Evolutionary conservation across 352 stramenopile species (phyloP).

Genomic region (Phytophthora fragariae): DNA sequence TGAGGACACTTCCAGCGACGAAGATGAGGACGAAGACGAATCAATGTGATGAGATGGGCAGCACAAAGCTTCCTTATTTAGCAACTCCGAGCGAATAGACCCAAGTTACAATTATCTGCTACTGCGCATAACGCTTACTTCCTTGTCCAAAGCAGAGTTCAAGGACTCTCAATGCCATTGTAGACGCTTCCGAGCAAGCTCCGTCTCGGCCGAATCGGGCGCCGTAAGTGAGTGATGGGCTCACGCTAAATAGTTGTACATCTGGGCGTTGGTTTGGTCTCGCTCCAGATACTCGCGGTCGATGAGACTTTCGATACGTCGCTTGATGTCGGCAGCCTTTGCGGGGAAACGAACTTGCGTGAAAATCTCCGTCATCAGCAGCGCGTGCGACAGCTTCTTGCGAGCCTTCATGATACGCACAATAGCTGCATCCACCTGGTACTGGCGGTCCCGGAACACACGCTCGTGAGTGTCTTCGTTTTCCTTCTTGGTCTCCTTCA

Average conservation of each 20-base stretch:
- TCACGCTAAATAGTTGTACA: slow-evolving; percentile 91
- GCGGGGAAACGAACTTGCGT: slow-evolving; percentile 92
- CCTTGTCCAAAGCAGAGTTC: slow-evolving; percentile 22
- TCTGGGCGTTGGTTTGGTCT: slow-evolving; percentile 77
- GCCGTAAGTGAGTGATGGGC: slow-evolving; percentile 14
- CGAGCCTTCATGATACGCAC: slow-evolving; percentile 99
- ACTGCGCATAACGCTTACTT: slow-evolving; percentile 21
- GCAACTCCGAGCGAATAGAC: slow-evolving; percentile 26
- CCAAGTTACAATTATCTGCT: slow-evolving; percentile 35
- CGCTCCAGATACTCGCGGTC: slow-evolving; percentile 91
- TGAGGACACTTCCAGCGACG: slow-evolving; percentile 36
- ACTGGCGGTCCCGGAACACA: slow-evolving; percentile 94
- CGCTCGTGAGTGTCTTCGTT: slow-evolving; percentile 94
- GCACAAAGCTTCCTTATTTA: slow-evolving; percentile 42
- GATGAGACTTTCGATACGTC: slow-evolving; percentile 91
- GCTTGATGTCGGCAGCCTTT: slow-evolving; percentile 88
- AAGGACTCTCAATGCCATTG: slow-evolving; percentile 29
- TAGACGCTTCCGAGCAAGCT: slow-evolving; percentile 18
- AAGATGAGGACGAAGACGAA: slow-evolving; percentile 32
- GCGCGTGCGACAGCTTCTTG: slow-evolving; percentile 95
- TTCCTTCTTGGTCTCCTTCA: slow-evolving; percentile 95
- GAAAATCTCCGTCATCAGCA: slow-evolving; percentile 97
- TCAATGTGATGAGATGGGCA: slow-evolving; percentile 8
- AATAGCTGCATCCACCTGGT: slow-evolving; percentile 96
- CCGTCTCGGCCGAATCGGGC: slow-evolving; percentile 7